A percentile compares a stretch with the other conserved stretches of the same genome.
These are phyloP conservation scores for Coniella vitis DNA, from an alignment of 2,329 filamentous ascomycete genomes.

Conservation along the genomic window DNA sequence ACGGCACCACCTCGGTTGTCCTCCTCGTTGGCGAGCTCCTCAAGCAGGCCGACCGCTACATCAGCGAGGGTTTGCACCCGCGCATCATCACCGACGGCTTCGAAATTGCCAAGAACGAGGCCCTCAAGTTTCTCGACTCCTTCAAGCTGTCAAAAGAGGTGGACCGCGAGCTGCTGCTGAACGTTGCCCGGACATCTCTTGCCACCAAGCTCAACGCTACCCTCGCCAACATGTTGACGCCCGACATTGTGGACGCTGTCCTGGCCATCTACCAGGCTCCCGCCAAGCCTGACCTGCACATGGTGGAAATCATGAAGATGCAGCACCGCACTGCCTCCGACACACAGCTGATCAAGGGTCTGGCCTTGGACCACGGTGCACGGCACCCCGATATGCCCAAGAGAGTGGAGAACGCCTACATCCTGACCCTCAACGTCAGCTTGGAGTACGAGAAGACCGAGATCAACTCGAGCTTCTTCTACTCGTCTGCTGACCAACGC, in stretches of 20 bases:
- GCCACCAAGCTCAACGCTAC: slow-evolving; percentile 89
- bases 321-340: slow-evolving; percentile 95
- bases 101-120: slow-evolving; percentile 90
- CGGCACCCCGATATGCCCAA: slow-evolving; percentile 98
- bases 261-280: slow-evolving; percentile 87
- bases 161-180: slow-evolving; percentile 88
- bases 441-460: slow-evolving; percentile 98
- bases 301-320: slow-evolving; percentile 99
- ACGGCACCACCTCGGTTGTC: slow-evolving; percentile 95
- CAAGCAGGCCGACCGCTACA: slow-evolving; percentile 96
- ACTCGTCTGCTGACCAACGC: slow-evolving; percentile 91
- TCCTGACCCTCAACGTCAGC: slow-evolving; percentile 92
- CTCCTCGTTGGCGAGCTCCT: slow-evolving; percentile 91
- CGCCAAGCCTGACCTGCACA: slow-evolving; percentile 92
- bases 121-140: slow-evolving; percentile 87
- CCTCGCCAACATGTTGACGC: slow-evolving; percentile 84
- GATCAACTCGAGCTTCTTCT: slow-evolving; percentile 99
- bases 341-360: slow-evolving; percentile 87
- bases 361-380: slow-evolving; percentile 91
- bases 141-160: slow-evolving; percentile 89
- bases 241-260: slow-evolving; percentile 93
- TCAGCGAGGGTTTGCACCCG: slow-evolving; percentile 93
- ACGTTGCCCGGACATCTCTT: slow-evolving; percentile 87
- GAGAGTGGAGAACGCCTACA: slow-evolving; percentile 88
- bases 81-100: slow-evolving; percentile 96